Evolutionary conservation across 129 eudicot species (phyloP).

Genomic region (Solidago caesia): DNA sequence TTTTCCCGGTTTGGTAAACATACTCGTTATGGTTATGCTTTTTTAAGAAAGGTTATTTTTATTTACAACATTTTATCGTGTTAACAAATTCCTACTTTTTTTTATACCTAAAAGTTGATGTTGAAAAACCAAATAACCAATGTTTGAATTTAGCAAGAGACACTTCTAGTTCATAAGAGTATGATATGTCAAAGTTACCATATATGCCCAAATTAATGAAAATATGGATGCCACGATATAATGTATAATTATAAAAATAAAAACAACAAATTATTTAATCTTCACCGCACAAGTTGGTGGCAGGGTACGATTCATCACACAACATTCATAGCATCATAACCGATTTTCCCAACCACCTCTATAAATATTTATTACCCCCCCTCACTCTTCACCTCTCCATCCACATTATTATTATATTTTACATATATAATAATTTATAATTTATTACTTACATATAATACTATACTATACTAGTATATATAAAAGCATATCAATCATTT

Average conservation of each 20-base stretch:
- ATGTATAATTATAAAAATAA: not conserved
- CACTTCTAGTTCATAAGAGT: no score
- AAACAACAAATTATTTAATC: constrained; percentile 17
- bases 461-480: not conserved
- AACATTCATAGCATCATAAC: constrained; percentile 33
- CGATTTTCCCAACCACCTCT: constrained; percentile 24
- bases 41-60: not conserved
- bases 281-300: constrained; percentile 35
- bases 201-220: no score
- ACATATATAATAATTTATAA: not conserved
- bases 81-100: not conserved
- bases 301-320: constrained; percentile 23
- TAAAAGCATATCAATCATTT: not conserved
- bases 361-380: constrained; percentile 31
- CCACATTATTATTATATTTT: not conserved
- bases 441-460: not conserved
- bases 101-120: not conserved
- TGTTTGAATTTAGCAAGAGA: no score
- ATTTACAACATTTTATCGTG: not conserved
- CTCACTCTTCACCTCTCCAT: constrained; percentile 22
- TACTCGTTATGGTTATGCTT: no score
- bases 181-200: no score
- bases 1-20: no score
- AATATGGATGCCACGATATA: not conserved
- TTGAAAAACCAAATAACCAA: no score